These are phyloP conservation scores for Condylostoma magnum DNA, from an alignment of 169 alveolate species.

Conservation along the genomic window DNA sequence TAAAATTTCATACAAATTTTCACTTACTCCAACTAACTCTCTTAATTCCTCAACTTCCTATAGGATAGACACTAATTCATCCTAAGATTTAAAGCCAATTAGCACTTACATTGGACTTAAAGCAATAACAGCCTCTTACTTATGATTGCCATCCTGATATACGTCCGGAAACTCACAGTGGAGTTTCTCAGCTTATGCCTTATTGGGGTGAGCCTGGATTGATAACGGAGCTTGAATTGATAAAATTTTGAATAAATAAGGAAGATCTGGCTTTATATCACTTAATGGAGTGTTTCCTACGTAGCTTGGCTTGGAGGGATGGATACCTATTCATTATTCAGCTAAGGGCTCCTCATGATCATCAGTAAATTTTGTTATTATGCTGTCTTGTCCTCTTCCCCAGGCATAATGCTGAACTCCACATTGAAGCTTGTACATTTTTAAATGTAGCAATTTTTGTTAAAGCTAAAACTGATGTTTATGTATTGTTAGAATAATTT, in stretches of 20 bases:
- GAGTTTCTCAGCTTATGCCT: slow-evolving; percentile 72
- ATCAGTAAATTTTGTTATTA: slow-evolving; percentile 37
- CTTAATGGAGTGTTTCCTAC: slow-evolving; percentile 14
- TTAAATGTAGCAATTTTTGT: too few species aligned
- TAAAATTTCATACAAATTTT: background rate
- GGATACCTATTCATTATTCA: slow-evolving; percentile 93
- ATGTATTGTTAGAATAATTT: too few species aligned
- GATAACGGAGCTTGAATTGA: slow-evolving; percentile 85
- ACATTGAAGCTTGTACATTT: slow-evolving; percentile 9
- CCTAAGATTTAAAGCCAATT: slow-evolving; percentile 73
- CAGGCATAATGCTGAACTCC: slow-evolving; percentile 63
- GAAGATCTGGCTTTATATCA: slow-evolving; percentile 38
- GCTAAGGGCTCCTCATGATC: slow-evolving; percentile 70
- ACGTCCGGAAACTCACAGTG: slow-evolving; percentile 72
- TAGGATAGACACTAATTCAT: slow-evolving; percentile 35
- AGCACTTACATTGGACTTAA: slow-evolving; percentile 80
- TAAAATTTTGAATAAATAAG: slow-evolving; percentile 82
- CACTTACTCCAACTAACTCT: slow-evolving; percentile 18
- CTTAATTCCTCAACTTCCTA: slow-evolving; percentile 32
- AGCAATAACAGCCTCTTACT: slow-evolving; percentile 93
- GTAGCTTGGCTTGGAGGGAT: slow-evolving; percentile 55
- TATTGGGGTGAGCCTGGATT: slow-evolving; percentile 91
- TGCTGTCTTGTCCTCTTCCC: slow-evolving; percentile 62
- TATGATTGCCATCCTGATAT: slow-evolving; percentile 90
- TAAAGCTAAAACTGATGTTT: too few species aligned